phyloP scores from a whole-genome alignment of 2,329 filamentous ascomycete genomes.

The Apiospora saccharicola region DNA sequence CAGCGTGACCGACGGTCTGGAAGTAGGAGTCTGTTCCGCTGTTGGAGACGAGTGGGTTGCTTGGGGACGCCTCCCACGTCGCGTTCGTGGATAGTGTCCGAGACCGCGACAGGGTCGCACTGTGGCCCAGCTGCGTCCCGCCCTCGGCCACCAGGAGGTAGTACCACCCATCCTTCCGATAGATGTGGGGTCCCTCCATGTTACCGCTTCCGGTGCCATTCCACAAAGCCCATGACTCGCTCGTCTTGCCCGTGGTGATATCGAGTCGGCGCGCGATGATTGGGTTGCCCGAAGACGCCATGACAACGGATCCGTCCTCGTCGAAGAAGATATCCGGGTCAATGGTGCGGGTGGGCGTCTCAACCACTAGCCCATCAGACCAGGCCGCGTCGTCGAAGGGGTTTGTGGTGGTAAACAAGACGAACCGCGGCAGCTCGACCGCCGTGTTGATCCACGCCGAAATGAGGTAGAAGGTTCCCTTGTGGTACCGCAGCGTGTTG shows the following conservation, averaged over 20 bases:
- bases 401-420: constrained; percentile 23
- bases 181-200: constrained; percentile 48
- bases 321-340: constrained; percentile 29
- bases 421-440: constrained; percentile 1
- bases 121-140: constrained; percentile 49
- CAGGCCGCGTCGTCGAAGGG: constrained; percentile 24
- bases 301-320: constrained; percentile 36
- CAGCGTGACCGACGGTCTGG: constrained; percentile 43
- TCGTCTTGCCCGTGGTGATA: constrained; percentile 25
- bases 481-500: constrained; percentile 40
- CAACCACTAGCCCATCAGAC: constrained; percentile 44
- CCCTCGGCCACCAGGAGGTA: constrained; percentile 55
- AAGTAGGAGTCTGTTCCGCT: constrained; percentile 38
- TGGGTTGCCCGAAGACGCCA: constrained; percentile 30
- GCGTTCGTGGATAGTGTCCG: constrained; percentile 45
- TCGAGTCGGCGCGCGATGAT: constrained; percentile 23
- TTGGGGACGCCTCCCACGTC: constrained; percentile 31
- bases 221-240: constrained; percentile 37
- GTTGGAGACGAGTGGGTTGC: constrained; percentile 48
- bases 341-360: constrained; percentile 39
- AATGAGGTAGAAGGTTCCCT: constrained; percentile 40
- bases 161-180: constrained; percentile 49
- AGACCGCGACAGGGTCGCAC: constrained; percentile 46
- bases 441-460: constrained; percentile 30
- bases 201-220: constrained; percentile 42